Percentiles rank a stretch among this genome's conserved stretches.
Conservation (phyloP, 306 rosid species). For the Trifolium fragiferum region DNA sequence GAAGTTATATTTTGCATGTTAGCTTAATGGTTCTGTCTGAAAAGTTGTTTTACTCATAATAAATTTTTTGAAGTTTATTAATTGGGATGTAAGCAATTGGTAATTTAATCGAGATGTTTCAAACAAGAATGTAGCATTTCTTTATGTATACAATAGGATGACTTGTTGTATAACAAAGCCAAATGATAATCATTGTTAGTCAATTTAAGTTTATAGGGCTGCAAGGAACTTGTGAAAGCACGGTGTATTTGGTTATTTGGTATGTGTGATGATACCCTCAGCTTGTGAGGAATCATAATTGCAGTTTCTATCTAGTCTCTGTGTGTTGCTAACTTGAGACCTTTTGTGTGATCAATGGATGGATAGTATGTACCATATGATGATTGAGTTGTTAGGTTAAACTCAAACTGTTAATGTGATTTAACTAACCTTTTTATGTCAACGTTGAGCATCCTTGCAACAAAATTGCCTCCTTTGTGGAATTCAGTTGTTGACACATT, state of each 20-base stretch:
- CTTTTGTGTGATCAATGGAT: slow-evolving; percentile 16
- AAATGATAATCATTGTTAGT: slow-evolving; percentile 17
- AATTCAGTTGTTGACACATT: slow-evolving; percentile 16
- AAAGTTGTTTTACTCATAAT: background rate
- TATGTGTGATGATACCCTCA: background rate
- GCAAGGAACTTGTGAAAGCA: slow-evolving; percentile 5
- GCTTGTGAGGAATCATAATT: background rate
- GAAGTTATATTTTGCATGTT: background rate
- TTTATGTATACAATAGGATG: background rate
- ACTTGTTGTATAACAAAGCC: background rate
- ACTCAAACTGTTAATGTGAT: background rate
- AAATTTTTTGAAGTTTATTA: background rate
- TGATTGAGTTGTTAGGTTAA: slow-evolving; percentile 6
- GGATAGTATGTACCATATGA: background rate
- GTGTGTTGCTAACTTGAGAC: background rate
- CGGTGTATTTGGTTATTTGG: background rate
- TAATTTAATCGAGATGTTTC: background rate
- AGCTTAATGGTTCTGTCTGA: slow-evolving; percentile 16
- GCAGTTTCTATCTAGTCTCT: background rate
- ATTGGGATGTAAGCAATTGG: background rate
- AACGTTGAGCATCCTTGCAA: background rate
- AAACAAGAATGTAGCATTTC: background rate
- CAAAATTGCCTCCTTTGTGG: background rate
- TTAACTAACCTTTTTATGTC: background rate
- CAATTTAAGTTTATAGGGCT: too few species aligned